Conservation (phyloP, 805 yeast species). For the Candida broadrunensis region DNA sequence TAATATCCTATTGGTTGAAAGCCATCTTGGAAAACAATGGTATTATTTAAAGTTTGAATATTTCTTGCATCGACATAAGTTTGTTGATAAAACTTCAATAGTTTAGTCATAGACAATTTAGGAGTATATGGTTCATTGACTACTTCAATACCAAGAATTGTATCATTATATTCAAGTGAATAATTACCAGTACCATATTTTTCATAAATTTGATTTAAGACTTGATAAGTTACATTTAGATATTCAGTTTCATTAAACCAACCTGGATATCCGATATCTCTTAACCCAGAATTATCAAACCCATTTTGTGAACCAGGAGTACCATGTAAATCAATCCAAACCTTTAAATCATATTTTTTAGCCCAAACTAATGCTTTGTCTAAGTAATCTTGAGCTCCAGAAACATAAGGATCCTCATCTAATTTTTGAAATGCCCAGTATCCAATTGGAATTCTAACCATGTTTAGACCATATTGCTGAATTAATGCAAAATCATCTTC, state of each 20-base stretch:
- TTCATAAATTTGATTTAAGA: conserved; percentile 27
- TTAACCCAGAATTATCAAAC: conserved; percentile 74
- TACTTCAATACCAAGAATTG: conserved; percentile 37
- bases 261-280: conserved; percentile 41
- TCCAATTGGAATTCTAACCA: conserved; percentile 76
- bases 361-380: conserved; percentile 71
- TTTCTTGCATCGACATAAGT: conserved; percentile 31
- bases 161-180: conserved; percentile 21
- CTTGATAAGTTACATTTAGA: conserved; percentile 27
- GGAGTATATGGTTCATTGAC: conserved; percentile 40
- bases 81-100: conserved; percentile 25
- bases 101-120: conserved; percentile 14
- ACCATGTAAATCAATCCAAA: conserved; percentile 78
- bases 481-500: conserved; percentile 57
- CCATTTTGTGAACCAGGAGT: conserved; percentile 87
- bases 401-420: conserved; percentile 58
- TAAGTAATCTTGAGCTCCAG: conserved; percentile 63
- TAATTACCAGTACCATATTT: conserved; percentile 32
- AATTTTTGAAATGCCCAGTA: conserved; percentile 69
- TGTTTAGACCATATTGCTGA: conserved; percentile 53
- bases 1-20: conserved; percentile 55
- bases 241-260: conserved; percentile 30
- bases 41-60: conserved; percentile 30
- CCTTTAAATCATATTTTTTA: conserved; percentile 53
- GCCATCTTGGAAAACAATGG: conserved; percentile 64